A percentile compares a stretch with the other conserved stretches of the same genome.
Conservation (phyloP, 768 basidiomycete species). For the Leccinum olivaceopallidum region DNA sequence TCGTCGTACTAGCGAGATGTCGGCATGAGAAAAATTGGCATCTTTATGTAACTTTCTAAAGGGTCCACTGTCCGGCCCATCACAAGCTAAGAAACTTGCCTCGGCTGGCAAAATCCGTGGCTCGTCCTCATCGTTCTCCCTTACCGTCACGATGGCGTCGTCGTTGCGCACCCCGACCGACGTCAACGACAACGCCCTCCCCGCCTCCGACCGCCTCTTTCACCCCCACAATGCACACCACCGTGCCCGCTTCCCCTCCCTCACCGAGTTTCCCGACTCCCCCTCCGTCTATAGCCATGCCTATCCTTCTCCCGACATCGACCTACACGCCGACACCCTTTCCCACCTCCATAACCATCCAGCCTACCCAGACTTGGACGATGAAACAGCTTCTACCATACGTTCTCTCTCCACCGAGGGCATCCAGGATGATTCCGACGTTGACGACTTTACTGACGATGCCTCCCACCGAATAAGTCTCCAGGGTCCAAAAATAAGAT, state of each 20-base stretch:
- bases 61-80: neutral
- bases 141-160: slow-evolving; percentile 40
- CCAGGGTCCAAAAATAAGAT: slow-evolving; percentile 81
- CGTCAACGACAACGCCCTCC: slow-evolving; percentile 30
- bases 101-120: slow-evolving; percentile 1
- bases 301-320: slow-evolving; percentile 54
- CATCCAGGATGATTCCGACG: slow-evolving; percentile 36
- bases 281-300: slow-evolving; percentile 68
- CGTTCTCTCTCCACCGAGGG: slow-evolving; percentile 31
- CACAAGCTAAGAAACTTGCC: neutral
- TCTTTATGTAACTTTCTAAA: slow-evolving; percentile 27
- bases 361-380: slow-evolving; percentile 58
- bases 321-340: slow-evolving; percentile 26
- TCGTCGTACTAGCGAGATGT: neutral
- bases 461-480: slow-evolving; percentile 59
- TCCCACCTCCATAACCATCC: slow-evolving; percentile 45
- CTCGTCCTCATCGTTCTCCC: slow-evolving; percentile 1
- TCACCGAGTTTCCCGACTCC: slow-evolving; percentile 62
- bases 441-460: slow-evolving; percentile 44
- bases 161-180: slow-evolving; percentile 33
- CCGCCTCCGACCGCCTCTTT: slow-evolving; percentile 51
- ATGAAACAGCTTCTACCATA: slow-evolving; percentile 39
- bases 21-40: slow-evolving; percentile 22
- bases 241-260: slow-evolving; percentile 50
- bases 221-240: slow-evolving; percentile 34